These are phyloP conservation scores for Pyrus betulifolia DNA, from an alignment of 306 rosid genomes.

Conservation along the genomic window DNA sequence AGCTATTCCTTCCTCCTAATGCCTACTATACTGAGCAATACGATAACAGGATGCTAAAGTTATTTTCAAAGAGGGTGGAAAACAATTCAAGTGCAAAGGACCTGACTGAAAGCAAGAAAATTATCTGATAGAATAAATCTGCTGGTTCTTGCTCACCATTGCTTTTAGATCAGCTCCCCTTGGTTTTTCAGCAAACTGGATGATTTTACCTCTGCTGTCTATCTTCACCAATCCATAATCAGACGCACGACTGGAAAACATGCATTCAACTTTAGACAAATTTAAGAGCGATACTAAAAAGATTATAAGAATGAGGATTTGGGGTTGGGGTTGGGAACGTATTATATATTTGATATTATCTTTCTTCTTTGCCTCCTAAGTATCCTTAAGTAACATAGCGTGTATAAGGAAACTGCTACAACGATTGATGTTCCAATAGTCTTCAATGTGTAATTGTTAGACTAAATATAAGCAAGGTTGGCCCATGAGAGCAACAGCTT, in stretches of 20 bases:
- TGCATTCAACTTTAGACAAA: not conserved
- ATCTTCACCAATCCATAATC: conserved; percentile 82
- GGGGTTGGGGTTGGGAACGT: not conserved
- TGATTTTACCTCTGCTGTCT: conserved; percentile 56
- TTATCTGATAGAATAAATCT: not conserved
- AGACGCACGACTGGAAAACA: conserved; percentile 69
- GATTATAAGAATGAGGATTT: not conserved
- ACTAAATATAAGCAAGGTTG: not conserved
- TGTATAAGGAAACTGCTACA: not conserved
- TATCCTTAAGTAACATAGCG: not conserved
- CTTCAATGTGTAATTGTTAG: not conserved
- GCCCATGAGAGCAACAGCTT: not conserved
- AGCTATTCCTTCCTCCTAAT: not conserved
- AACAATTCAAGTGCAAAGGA: not conserved
- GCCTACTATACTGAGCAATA: not conserved
- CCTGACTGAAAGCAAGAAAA: not conserved
- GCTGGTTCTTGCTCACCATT: conserved; percentile 52
- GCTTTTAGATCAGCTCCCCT: conserved; percentile 52
- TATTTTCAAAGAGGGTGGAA: not conserved
- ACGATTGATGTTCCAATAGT: not conserved
- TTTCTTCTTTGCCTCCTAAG: not conserved
- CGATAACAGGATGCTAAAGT: not conserved
- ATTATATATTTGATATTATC: not conserved
- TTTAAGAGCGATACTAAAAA: not conserved
- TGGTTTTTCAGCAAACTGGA: conserved; percentile 79